phyloP scores from a whole-genome alignment of 768 basidiomycete genomes.

The Trametes maxima region DNA sequence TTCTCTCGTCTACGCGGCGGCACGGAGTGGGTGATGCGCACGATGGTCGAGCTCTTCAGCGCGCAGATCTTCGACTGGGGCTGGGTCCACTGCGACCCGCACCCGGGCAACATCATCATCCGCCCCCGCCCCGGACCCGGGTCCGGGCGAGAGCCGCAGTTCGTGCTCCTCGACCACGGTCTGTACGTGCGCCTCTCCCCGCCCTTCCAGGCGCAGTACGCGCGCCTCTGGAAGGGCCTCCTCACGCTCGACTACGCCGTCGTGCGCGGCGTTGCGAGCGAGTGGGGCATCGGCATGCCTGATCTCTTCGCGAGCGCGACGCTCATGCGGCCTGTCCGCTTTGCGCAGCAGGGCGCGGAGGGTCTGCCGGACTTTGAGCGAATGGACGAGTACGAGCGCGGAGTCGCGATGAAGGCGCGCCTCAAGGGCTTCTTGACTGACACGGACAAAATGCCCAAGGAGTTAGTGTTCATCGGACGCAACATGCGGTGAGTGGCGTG shows the following conservation, averaged over 20 bases:
- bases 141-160: constrained; percentile 46
- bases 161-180: constrained; percentile 92
- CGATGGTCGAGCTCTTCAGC: constrained; percentile 85
- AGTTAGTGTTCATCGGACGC: constrained; percentile 70
- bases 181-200: constrained; percentile 77
- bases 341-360: constrained; percentile 33
- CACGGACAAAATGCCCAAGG: constrained; percentile 80
- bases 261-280: constrained; percentile 51
- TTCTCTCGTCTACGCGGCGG: constrained; percentile 54
- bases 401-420: constrained; percentile 66
- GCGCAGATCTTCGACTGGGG: constrained; percentile 94
- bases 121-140: constrained; percentile 50
- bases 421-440: constrained; percentile 68
- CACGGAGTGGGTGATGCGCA: constrained; percentile 70
- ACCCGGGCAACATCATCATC: constrained; percentile 79
- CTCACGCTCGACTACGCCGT: constrained; percentile 55
- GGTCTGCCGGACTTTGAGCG: constrained; percentile 27
- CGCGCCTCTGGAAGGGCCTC: constrained; percentile 72
- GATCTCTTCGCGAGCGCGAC: constrained; percentile 77
- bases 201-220: constrained; percentile 75
- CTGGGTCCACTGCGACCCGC: constrained; percentile 79
- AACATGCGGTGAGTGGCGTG: constrained; percentile 64
- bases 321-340: constrained; percentile 61
- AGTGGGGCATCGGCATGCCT: constrained; percentile 72
- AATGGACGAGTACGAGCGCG: constrained; percentile 68